phyloP scores from a whole-genome alignment of 140 eudicot species.

The Ambrosia hybrid region DNA sequence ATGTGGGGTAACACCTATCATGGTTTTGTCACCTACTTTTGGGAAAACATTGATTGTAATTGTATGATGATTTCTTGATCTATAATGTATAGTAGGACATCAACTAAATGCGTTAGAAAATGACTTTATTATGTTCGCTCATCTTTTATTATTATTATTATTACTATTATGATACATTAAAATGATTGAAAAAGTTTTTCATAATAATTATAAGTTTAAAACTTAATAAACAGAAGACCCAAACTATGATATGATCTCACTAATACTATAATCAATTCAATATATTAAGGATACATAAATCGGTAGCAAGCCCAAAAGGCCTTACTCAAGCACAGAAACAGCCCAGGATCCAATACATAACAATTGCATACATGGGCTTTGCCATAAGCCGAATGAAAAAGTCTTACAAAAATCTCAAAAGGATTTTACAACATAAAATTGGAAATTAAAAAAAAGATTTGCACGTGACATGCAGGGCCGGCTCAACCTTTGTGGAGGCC shows the following conservation, averaged over 20 bases:
- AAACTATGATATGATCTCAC: too few relatives aligned
- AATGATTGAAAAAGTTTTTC: too few relatives aligned
- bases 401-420: neutral
- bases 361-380: neutral
- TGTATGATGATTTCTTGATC: conserved; percentile 13
- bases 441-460: too few relatives aligned
- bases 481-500: too few relatives aligned
- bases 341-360: neutral
- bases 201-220: too few relatives aligned
- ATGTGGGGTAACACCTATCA: conserved; percentile 13
- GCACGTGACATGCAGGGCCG: too few relatives aligned
- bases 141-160: too few relatives aligned
- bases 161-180: neutral
- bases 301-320: neutral
- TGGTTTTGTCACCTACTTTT: conserved; percentile 18
- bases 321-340: neutral
- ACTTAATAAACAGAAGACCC: too few relatives aligned
- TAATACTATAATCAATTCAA: too few relatives aligned
- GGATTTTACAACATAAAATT: neutral
- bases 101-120: neutral
- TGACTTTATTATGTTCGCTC: neutral
- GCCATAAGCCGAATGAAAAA: neutral
- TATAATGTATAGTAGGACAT: neutral
- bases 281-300: too few relatives aligned
- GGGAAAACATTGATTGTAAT: conserved; percentile 4